These are phyloP conservation scores for Mikania micrantha DNA, from an alignment of 129 eudicot genomes.

Conservation along the genomic window DNA sequence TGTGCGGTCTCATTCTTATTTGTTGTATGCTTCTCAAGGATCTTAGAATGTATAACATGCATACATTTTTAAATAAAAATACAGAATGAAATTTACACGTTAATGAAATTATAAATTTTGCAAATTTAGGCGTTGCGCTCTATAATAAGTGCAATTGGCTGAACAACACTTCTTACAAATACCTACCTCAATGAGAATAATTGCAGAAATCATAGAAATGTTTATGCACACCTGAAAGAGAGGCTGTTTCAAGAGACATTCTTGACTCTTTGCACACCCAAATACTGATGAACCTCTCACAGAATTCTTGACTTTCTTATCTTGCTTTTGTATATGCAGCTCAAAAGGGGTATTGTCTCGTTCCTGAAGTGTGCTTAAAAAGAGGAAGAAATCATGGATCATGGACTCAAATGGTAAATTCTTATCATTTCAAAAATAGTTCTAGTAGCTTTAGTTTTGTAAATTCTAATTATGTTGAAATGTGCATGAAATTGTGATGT, in stretches of 20 bases:
- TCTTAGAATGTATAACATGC: background rate
- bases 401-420: slow-evolving; percentile 5
- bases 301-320: background rate
- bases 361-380: slow-evolving; percentile 18
- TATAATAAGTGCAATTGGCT: background rate
- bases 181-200: background rate
- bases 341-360: slow-evolving; percentile 84
- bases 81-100: background rate
- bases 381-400: slow-evolving; percentile 2
- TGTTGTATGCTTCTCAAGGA: background rate
- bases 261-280: no score
- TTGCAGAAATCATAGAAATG: background rate
- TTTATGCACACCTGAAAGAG: background rate
- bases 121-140: background rate
- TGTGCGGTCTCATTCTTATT: background rate
- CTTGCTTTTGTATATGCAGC: slow-evolving; percentile 40
- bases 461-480: background rate
- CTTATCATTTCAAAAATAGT: background rate
- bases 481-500: slow-evolving; percentile 16
- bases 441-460: background rate
- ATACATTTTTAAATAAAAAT: background rate
- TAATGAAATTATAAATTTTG: background rate
- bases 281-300: background rate
- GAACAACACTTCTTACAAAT: background rate
- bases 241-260: no score